Conservation (phyloP, 345 rosid species). For the Brassica napus region Da-Ae NC_063450.1:6206501-6207000, state of each 20-base stretch:
- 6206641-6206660: constrained; percentile 77
- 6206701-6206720: constrained; percentile 94
- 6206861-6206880: no score
- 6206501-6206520: constrained; percentile 59
- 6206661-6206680: constrained; percentile 92
- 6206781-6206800: constrained; percentile 56
- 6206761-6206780: constrained; percentile 40
- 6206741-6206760: constrained; percentile 86
- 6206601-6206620: constrained; percentile 64
- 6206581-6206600: constrained; percentile 74
- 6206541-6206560: constrained; percentile 80
- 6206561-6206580: constrained; percentile 58
- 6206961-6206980: no score
- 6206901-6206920: no score
- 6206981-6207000: no score
- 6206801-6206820: constrained; percentile 70
- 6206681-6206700: constrained; percentile 76
- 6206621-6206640: constrained; percentile 60
- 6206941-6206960: no score
- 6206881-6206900: no score
- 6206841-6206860: constrained; percentile 54
- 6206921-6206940: no score
- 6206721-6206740: constrained; percentile 77
- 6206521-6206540: constrained; percentile 71
- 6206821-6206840: constrained; percentile 78